Base-by-base conservation (phyloP, 495 filamentous ascomycete genomes). In the Tetracladium setigerum region DNA sequence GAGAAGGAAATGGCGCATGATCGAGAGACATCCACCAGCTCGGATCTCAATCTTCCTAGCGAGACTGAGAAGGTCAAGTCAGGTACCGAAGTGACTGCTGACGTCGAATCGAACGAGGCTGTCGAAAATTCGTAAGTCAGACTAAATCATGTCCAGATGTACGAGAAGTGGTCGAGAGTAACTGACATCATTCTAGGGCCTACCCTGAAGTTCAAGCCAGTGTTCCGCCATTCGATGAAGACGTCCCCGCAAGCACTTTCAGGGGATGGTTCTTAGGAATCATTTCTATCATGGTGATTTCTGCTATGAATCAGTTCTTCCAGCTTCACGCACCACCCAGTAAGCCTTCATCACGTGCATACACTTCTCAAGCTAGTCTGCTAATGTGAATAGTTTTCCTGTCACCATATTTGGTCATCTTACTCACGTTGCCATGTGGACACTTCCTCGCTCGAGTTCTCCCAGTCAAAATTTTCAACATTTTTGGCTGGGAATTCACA, bases 191-290 rank as follows among this genome's bases (percentile, higher is more conserved):
- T n/a, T n/a, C n/a, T n/a, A n/a, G n/a, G n/a, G n/a, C 82, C 0
- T 89, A 56, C 32, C 53, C 53, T 7, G 53, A 87, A 60, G 85
- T 82, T 39, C 69, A 77, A 27, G 77, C 77, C 11, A 74, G 77
- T 10, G 79, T 82, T 0, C 72, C 67, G 49, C 75, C 81, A 62
- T 70, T 73, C 52, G 82, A 87, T 57, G 81, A 86, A 50, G 76
- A 80, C 38, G 64, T 83, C 30, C 76, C 79, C 16, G 74, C 71
- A 55, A 87, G 84, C 60, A 88, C 85, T 5, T 60, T 89, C 36
- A 78, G 85, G 30, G 83, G 83, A 30, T 89, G 85, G 85, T 58
- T 72, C 3, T 81, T 89, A 47, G 84, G 85, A 4, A 56, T 89
- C 52, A 34, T 79, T 4, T 68, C 87, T 15, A 74, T 82, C 8